Evolutionary conservation across 345 rosid genomes (phyloP).

Genomic region (Pistacia integerrima): DNA sequence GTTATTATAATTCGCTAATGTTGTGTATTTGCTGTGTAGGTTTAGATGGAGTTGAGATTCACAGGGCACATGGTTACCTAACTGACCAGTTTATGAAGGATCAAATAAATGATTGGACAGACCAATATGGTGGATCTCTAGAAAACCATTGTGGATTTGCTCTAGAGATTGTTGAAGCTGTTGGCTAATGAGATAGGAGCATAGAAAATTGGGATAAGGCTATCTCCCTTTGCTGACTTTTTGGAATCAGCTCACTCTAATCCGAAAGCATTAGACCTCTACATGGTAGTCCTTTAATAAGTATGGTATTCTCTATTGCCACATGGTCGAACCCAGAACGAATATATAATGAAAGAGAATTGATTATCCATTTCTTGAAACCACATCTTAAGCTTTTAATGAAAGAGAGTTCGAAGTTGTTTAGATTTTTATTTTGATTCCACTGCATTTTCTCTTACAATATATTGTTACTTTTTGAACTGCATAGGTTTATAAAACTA

Average conservation of each 20-base stretch:
- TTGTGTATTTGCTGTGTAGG: conserved; percentile 31
- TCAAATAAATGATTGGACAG: conserved; percentile 66
- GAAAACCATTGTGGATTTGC: conserved; percentile 68
- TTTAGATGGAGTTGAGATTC: conserved; percentile 80
- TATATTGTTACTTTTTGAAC: no score
- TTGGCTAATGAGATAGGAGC: conserved; percentile 61
- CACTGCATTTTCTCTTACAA: no score
- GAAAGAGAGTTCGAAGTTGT: no score
- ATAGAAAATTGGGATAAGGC: conserved; percentile 62
- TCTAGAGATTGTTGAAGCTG: conserved; percentile 67
- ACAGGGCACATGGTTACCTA: conserved; percentile 70
- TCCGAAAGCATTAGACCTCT: conserved; percentile 56
- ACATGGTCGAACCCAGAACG: conserved; percentile 74
- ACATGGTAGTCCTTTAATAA: conserved; percentile 64
- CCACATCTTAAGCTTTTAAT: no score
- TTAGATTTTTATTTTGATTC: no score
- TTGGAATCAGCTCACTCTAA: conserved; percentile 59
- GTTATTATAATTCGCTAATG: no score
- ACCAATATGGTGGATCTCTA: conserved; percentile 66
- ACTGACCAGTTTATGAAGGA: conserved; percentile 74
- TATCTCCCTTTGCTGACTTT: conserved; percentile 59
- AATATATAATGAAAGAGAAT: conserved; percentile 61
- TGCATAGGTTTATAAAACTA: no score
- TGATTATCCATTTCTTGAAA: no score
- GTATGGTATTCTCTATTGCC: conserved; percentile 58